Evolutionary conservation across 179 eudicot species (phyloP), one percentile per base, ranked within the genome.

Genomic region (Silene coronaria): DNA sequence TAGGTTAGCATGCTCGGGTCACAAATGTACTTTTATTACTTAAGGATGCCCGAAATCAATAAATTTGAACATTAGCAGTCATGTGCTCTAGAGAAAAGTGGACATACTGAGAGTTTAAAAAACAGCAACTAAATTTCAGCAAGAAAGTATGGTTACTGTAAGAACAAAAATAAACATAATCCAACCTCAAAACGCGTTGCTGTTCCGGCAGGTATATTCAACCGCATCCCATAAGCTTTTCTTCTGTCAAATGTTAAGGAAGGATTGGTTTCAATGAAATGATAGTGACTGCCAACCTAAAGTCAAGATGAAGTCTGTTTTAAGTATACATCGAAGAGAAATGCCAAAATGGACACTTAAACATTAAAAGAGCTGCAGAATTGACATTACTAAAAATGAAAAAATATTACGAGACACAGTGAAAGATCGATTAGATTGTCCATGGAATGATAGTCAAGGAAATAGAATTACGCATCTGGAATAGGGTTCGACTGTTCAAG

Each of bases 231-330:
- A 80, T 92, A 83, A 71, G 98, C 83, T 81, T 83, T 94, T 64
- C 85, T 82, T 77, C 98, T 84, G 75, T 94, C 98, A 85, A 92
- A 94, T 34, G 85, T 84, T 76, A 94, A 79, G 79, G 72, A 80
- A 38, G 94, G 97, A 80, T 94, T 94, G 74, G 81, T 87, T 83
- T 94, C 98, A 78, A 94, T 89, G 83, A 94, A 92, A 83, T 92
- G 98, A 89, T 92, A 94, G 84, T 94, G 98, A 83, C 98, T 94
- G 77, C 98, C 98, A 79, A 94, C 91, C 98, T 94, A 84, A 65
- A 88, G 28, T 42, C 64, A 67, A 76, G 58, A 36, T 61, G 65
- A 72, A 57, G 70, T 36, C 10, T 22, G 28, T 63, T 63, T 30
- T 67, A 30, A 34, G 17, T 42, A 28, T 6, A 22, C 24, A 72